phyloP scores from a whole-genome alignment of 1,284 basidiomycete species.

The Apiotrichum gracile region DNA sequence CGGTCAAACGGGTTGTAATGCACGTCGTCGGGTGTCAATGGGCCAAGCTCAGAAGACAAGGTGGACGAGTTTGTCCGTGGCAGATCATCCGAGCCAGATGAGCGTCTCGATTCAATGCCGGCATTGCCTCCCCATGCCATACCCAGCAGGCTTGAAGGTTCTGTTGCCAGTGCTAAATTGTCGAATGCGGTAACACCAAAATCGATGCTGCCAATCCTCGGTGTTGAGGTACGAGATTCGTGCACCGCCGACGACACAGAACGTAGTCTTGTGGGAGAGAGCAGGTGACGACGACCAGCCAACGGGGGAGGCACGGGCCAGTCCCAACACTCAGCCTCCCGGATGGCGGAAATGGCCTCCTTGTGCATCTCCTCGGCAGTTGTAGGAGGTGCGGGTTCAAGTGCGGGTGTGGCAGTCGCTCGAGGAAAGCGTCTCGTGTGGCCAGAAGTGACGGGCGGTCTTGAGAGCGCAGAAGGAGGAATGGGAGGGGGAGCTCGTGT shows the following conservation, averaged over 20 bases:
- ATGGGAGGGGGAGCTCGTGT: neutral
- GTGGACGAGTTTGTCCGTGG: neutral
- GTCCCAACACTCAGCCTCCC: conserved; percentile 11
- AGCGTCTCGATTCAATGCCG: neutral
- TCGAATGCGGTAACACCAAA: neutral
- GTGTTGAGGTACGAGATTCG: neutral
- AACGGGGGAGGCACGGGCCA: conserved; percentile 11
- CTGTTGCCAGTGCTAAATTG: neutral
- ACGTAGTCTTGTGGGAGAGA: neutral
- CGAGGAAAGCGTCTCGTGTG: too few species aligned
- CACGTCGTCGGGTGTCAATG: conserved; percentile 6
- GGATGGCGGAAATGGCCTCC: conserved; percentile 6
- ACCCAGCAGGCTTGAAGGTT: neutral
- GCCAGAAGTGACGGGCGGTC: neutral
- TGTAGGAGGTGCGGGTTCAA: neutral
- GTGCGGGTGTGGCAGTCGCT: neutral
- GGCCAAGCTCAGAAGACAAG: conserved; percentile 3
- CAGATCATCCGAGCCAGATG: neutral
- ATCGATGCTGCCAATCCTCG: neutral
- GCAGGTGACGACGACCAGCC: neutral
- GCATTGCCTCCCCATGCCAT: neutral
- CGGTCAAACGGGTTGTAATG: conserved; percentile 48
- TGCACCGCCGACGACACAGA: neutral
- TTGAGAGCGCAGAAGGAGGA: neutral
- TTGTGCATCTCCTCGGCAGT: neutral